A percentile compares a stretch with the other conserved stretches of the same genome.
Conservation (phyloP, 441 rosid species). For the Croton laevigatus region DNA sequence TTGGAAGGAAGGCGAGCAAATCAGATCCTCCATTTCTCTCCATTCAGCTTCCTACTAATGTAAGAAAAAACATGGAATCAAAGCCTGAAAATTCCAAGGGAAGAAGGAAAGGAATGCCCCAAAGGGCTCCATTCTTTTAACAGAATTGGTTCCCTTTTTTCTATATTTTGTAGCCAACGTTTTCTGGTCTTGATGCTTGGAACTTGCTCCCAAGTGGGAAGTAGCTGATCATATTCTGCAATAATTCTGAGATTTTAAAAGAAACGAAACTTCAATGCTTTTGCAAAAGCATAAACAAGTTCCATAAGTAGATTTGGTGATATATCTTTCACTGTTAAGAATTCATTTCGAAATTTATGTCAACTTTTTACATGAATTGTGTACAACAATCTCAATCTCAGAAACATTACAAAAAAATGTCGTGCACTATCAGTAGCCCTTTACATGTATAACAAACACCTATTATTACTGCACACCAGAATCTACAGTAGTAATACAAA, state of each 20-base stretch:
- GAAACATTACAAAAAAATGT: constrained; percentile 1
- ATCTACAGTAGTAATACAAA: neutral
- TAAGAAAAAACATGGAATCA: constrained; percentile 6
- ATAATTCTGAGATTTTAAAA: too few species aligned
- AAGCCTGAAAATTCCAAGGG: neutral
- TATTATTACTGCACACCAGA: neutral
- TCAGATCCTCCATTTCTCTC: constrained; percentile 11
- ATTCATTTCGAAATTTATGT: neutral
- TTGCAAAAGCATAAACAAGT: neutral
- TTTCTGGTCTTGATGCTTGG: neutral
- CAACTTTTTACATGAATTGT: neutral
- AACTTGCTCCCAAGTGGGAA: neutral
- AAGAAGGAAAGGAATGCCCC: neutral
- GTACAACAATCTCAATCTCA: neutral
- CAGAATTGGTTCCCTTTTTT: neutral
- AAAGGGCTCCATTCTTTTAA: constrained; percentile 16
- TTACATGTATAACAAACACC: neutral
- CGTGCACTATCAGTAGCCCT: neutral
- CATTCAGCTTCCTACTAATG: neutral
- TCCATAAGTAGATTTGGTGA: neutral
- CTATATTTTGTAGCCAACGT: neutral
- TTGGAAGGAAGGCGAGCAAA: neutral
- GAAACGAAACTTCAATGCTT: neutral
- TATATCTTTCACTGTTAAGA: neutral
- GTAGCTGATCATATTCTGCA: neutral